Evolutionary conservation across 148 eudicot species (phyloP).

Genomic region (Chenopodium album): DNA sequence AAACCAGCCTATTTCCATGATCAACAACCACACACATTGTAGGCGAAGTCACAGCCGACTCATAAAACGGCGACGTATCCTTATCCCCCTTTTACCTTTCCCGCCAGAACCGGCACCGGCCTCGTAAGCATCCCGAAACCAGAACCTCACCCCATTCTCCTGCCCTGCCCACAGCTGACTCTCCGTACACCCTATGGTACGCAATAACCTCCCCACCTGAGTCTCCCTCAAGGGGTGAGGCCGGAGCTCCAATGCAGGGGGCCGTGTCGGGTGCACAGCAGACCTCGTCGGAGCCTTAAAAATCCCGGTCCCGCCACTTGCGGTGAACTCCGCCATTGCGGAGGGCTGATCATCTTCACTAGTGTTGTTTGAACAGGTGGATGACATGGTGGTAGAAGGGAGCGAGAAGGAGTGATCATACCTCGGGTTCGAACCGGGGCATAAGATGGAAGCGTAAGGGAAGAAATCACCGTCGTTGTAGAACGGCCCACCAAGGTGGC

Average conservation of each 20-base stretch:
- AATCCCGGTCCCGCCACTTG: slow-evolving; percentile 55
- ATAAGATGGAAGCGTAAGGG: slow-evolving; percentile 36
- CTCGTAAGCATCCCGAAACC: slow-evolving; percentile 67
- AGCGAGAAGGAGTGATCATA: slow-evolving; percentile 34
- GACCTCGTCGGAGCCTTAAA: slow-evolving; percentile 66
- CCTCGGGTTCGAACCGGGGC: not conserved
- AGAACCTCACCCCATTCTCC: slow-evolving; percentile 82
- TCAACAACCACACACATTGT: slow-evolving; percentile 70
- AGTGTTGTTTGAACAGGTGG: not conserved
- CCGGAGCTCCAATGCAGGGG: slow-evolving; percentile 77
- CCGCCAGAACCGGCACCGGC: slow-evolving; percentile 69
- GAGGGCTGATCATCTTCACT: slow-evolving; percentile 10
- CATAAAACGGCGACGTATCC: slow-evolving; percentile 86
- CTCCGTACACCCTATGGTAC: slow-evolving; percentile 80
- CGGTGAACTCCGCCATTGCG: slow-evolving; percentile 60
- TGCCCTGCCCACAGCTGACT: slow-evolving; percentile 93
- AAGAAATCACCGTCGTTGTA: slow-evolving; percentile 36
- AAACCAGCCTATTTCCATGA: slow-evolving; percentile 62
- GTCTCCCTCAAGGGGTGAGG: slow-evolving; percentile 96
- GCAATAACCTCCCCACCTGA: slow-evolving; percentile 74
- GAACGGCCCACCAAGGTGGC: slow-evolving; percentile 13
- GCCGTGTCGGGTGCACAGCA: slow-evolving; percentile 79
- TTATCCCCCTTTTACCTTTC: slow-evolving; percentile 80
- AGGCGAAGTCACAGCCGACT: slow-evolving; percentile 61
- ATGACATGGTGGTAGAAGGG: not conserved